Evolutionary conservation across 805 yeast species (phyloP).

Genomic region (Scheffersomyces ergatensis): DNA sequence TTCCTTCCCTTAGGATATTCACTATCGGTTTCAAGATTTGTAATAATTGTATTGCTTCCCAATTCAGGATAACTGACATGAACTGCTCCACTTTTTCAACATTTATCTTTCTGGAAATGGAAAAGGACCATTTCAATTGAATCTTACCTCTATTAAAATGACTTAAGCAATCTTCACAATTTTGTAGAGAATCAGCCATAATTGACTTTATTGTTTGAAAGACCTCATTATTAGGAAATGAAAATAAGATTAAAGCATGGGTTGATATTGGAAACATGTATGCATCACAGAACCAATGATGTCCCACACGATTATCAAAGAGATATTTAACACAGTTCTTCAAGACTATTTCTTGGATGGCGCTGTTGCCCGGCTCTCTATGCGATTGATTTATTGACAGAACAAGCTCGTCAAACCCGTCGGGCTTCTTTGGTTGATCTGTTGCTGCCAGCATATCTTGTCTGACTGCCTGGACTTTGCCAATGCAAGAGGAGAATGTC

Average conservation of each 20-base stretch:
- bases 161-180: conserved; percentile 54
- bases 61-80: conserved; percentile 29
- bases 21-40: not conserved
- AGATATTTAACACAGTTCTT: conserved; percentile 21
- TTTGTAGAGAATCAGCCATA: conserved; percentile 37
- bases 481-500: no score
- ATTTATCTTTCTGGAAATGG: conserved; percentile 44
- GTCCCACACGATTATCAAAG: conserved; percentile 11
- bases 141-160: conserved; percentile 55
- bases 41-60: conserved; percentile 26
- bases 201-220: conserved; percentile 41
- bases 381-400: conserved; percentile 22
- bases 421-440: conserved; percentile 9
- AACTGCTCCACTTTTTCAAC: conserved; percentile 28
- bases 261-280: conserved; percentile 46
- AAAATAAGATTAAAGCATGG: conserved; percentile 57
- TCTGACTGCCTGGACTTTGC: not conserved
- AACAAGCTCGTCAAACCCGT: conserved; percentile 20
- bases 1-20: not conserved
- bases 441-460: not conserved
- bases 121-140: conserved; percentile 49
- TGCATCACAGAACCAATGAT: conserved; percentile 61
- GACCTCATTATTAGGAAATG: conserved; percentile 52
- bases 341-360: conserved; percentile 24
- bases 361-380: conserved; percentile 22